Conservation (phyloP, 1,284 basidiomycete genomes). For the Naganishia sp. region DNA sequence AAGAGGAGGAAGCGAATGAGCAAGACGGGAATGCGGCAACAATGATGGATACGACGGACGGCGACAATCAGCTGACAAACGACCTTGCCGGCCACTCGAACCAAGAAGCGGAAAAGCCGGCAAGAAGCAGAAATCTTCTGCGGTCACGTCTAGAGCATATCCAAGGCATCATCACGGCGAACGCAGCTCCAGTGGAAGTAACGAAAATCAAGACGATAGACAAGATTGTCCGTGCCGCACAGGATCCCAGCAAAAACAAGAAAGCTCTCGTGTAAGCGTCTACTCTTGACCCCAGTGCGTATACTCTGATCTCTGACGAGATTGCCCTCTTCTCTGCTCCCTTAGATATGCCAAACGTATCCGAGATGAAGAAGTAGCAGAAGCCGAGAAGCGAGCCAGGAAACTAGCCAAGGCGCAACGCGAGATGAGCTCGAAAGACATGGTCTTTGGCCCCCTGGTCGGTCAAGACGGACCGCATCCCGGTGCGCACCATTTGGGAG, state of each 20-base stretch:
- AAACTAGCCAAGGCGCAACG: conserved; percentile 28
- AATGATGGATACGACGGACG: background rate
- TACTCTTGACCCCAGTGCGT: background rate
- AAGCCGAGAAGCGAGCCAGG: conserved; percentile 40
- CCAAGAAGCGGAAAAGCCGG: conserved; percentile 27
- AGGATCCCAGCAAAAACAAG: conserved; percentile 89
- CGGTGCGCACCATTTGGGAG: conserved; percentile 24
- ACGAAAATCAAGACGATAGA: conserved; percentile 78
- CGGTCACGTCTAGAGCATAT: conserved; percentile 17
- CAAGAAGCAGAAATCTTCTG: conserved; percentile 12
- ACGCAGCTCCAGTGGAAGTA: conserved; percentile 36
- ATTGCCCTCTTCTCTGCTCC: background rate
- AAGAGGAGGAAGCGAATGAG: background rate
- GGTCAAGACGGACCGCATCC: conserved; percentile 14
- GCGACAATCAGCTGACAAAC: conserved; percentile 56
- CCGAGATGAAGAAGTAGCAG: conserved; percentile 50
- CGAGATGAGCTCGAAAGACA: conserved; percentile 31
- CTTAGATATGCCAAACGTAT: conserved; percentile 54
- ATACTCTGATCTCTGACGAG: background rate
- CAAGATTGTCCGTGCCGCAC: conserved; percentile 75
- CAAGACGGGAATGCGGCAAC: background rate
- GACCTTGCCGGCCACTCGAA: conserved; percentile 42
- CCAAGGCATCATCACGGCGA: conserved; percentile 17
- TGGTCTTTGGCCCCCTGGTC: conserved; percentile 32
- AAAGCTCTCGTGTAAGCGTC: conserved; percentile 68